These are phyloP conservation scores for Sarocladiaceae sp. DNA, from an alignment of 2,329 filamentous ascomycete species.

Conservation along the genomic window DNA sequence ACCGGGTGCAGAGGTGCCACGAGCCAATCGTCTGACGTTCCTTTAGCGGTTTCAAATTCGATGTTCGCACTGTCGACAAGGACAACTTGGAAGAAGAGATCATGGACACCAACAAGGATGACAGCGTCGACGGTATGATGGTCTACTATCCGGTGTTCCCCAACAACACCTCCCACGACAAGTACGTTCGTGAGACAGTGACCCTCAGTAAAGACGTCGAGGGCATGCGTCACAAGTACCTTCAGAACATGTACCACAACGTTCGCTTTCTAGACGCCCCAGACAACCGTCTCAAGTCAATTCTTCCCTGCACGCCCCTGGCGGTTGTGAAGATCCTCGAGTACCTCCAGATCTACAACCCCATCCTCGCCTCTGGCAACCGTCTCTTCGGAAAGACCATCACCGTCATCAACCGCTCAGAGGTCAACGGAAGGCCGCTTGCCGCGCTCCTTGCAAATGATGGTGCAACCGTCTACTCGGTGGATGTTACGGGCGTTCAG, in stretches of 20 bases:
- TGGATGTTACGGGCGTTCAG: slow-evolving; percentile 87
- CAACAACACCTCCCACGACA: slow-evolving; percentile 74
- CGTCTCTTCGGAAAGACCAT: slow-evolving; percentile 89
- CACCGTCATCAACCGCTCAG: slow-evolving; percentile 91
- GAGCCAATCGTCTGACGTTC: slow-evolving; percentile 11
- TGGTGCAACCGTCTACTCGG: slow-evolving; percentile 89
- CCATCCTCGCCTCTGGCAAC: slow-evolving; percentile 87
- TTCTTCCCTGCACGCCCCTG: slow-evolving; percentile 90
- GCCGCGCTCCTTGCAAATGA: slow-evolving; percentile 94
- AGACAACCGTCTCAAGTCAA: slow-evolving; percentile 73
- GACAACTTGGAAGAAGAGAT: slow-evolving; percentile 88
- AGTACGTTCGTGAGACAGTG: slow-evolving; percentile 93
- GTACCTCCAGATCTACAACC: slow-evolving; percentile 93
- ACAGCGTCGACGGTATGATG: slow-evolving; percentile 77
- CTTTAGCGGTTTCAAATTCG: slow-evolving; percentile 78
- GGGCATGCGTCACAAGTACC: slow-evolving; percentile 85
- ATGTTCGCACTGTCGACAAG: slow-evolving; percentile 75
- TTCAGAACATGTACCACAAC: slow-evolving; percentile 99
- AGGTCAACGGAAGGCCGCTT: slow-evolving; percentile 89
- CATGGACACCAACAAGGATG: slow-evolving; percentile 74
- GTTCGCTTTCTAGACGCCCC: slow-evolving; percentile 84
- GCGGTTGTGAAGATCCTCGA: slow-evolving; percentile 97
- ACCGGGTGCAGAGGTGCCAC: background rate
- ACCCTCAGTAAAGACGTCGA: slow-evolving; percentile 90
- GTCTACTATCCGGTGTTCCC: slow-evolving; percentile 97